Conservation (phyloP, 2,329 filamentous ascomycete genomes). For the Sarocladium kiliense region DNA sequence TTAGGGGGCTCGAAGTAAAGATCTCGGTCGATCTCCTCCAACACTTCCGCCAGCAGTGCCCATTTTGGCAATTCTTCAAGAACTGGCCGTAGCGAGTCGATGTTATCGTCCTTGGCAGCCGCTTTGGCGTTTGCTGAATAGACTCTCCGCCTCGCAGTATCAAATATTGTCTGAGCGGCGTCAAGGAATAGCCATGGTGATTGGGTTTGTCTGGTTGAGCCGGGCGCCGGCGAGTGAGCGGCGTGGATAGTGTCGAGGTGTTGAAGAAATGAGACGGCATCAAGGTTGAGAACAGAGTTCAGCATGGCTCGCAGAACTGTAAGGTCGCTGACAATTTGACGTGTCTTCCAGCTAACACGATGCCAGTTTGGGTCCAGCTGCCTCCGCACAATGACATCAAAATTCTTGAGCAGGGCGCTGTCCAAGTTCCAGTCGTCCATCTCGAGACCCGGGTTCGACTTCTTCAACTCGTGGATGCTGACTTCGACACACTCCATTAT, state of each 20-base stretch:
- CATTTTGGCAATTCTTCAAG: slow-evolving; percentile 96
- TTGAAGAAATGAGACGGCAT: slow-evolving; percentile 86
- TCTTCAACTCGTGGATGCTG: slow-evolving; percentile 90
- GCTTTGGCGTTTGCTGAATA: slow-evolving; percentile 66
- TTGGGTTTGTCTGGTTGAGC: slow-evolving; percentile 80
- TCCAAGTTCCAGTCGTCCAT: slow-evolving; percentile 98
- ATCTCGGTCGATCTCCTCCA: slow-evolving; percentile 90
- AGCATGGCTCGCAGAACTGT: slow-evolving; percentile 78
- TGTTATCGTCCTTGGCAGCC: slow-evolving; percentile 37
- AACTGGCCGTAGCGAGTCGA: slow-evolving; percentile 68
- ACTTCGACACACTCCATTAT: slow-evolving; percentile 95
- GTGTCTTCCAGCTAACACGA: slow-evolving; percentile 88
- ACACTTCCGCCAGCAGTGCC: slow-evolving; percentile 78
- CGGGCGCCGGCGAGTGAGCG: slow-evolving; percentile 81
- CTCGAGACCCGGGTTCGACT: slow-evolving; percentile 81
- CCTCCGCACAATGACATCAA: slow-evolving; percentile 80
- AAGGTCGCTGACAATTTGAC: slow-evolving; percentile 88
- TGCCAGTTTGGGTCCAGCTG: slow-evolving; percentile 98
- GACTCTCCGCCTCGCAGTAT: slow-evolving; percentile 80
- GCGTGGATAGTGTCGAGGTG: slow-evolving; percentile 93
- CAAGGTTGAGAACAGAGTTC: slow-evolving; percentile 75
- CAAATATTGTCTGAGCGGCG: slow-evolving; percentile 89
- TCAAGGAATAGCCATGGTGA: slow-evolving; percentile 96
- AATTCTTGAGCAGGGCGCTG: slow-evolving; percentile 86
- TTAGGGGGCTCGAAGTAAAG: slow-evolving; percentile 73